Percentiles rank a stretch among this genome's conserved stretches.
phyloP scores from a whole-genome alignment of 305 asterid species.

The Fraxinus sp. region DNA sequence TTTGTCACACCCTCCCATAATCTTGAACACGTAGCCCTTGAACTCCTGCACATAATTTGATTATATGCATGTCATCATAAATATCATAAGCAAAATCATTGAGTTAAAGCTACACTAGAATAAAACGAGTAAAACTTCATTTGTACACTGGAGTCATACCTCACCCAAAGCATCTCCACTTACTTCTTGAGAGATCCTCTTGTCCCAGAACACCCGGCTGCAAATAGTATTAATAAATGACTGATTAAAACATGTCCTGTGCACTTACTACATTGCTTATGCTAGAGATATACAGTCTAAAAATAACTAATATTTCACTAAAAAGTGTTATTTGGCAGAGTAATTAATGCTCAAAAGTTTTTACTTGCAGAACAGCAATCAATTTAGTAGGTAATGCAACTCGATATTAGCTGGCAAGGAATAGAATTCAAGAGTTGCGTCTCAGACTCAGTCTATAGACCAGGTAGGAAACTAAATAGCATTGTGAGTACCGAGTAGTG shows the following conservation, averaged over 20 bases:
- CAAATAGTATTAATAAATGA: background rate
- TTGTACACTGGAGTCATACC: conserved; percentile 12
- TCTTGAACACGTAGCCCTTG: conserved; percentile 55
- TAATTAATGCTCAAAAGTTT: background rate
- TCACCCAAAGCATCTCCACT: conserved; percentile 53
- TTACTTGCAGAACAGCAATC: background rate
- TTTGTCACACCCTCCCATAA: conserved; percentile 63
- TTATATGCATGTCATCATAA: background rate
- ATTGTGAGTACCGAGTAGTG: background rate
- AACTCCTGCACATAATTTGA: conserved; percentile 38
- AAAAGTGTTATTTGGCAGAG: background rate
- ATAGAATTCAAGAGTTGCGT: background rate
- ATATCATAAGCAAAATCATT: background rate
- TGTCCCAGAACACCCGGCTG: conserved; percentile 48
- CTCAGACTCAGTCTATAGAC: background rate
- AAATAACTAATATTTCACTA: background rate
- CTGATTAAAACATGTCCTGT: background rate
- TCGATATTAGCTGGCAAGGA: background rate
- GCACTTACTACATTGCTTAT: background rate
- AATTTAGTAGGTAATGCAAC: background rate
- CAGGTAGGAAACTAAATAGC: background rate
- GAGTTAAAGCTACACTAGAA: background rate
- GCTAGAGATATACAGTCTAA: background rate
- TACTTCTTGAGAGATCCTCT: conserved; percentile 59
- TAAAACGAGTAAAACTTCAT: background rate